These are phyloP conservation scores for Trichoderma gracile DNA, from an alignment of 2,329 filamentous ascomycete species.

Conservation along the genomic window DNA sequence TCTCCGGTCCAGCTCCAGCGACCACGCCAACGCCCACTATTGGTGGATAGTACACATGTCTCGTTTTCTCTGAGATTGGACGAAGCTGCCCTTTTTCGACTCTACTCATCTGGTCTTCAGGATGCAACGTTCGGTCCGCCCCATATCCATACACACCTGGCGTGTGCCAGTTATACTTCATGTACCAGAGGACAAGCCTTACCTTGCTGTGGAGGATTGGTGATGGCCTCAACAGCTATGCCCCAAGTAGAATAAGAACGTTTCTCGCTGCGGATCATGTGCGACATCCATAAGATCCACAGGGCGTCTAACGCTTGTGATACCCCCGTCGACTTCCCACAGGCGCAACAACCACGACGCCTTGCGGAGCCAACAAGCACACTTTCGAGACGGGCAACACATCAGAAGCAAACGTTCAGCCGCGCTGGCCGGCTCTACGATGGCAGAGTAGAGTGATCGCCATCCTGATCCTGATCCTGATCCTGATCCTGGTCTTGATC, in stretches of 20 bases:
- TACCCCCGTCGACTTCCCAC: slow-evolving; percentile 24
- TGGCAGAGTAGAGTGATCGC: background rate
- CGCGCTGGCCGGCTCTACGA: slow-evolving; percentile 4
- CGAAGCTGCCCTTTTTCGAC: background rate
- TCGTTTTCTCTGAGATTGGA: background rate
- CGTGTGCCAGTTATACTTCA: background rate
- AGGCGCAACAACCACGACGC: slow-evolving; percentile 24
- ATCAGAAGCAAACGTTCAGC: slow-evolving; percentile 4
- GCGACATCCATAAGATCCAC: slow-evolving; percentile 37
- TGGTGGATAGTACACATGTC: background rate
- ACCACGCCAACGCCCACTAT: background rate
- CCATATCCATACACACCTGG: background rate
- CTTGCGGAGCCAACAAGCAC: slow-evolving; percentile 30
- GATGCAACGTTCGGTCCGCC: background rate
- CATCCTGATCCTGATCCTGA: background rate
- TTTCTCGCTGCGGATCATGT: slow-evolving; percentile 35
- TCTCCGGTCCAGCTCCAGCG: background rate
- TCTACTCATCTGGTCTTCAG: background rate
- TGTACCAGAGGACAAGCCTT: background rate
- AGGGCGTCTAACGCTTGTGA: slow-evolving; percentile 37
- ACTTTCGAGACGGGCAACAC: slow-evolving; percentile 2
- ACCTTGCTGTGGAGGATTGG: background rate
- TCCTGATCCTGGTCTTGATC: background rate
- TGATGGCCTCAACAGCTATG: slow-evolving; percentile 27
- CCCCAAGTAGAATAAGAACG: slow-evolving; percentile 33